phyloP scores from a whole-genome alignment of 2,329 filamentous ascomycete genomes.

The Thielaviopsis populi region DNA sequence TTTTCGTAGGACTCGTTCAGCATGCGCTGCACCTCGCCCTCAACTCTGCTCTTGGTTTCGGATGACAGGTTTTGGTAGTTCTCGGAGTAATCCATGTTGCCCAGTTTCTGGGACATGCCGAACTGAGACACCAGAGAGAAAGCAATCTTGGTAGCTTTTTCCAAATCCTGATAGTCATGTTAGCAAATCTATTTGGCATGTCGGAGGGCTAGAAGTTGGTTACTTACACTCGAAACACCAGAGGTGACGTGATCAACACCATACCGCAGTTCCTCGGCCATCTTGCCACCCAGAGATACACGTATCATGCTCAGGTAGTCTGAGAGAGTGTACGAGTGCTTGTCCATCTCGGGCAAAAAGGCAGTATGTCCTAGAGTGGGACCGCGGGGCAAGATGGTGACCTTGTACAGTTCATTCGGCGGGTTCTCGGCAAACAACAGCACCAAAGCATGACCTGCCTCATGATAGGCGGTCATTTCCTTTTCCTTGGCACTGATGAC shows the following conservation, averaged over 20 bases:
- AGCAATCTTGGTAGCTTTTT: slow-evolving; percentile 64
- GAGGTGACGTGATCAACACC: slow-evolving; percentile 84
- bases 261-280: slow-evolving; percentile 81
- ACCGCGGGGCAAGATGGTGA: slow-evolving; percentile 88
- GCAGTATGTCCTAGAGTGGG: slow-evolving; percentile 75
- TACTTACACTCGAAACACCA: slow-evolving; percentile 61
- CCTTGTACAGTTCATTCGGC: slow-evolving; percentile 77
- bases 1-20: slow-evolving; percentile 69
- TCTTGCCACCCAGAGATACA: slow-evolving; percentile 70
- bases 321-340: slow-evolving; percentile 72
- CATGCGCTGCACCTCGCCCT: slow-evolving; percentile 71
- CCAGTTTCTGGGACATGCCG: slow-evolving; percentile 77
- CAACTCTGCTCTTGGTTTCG: slow-evolving; percentile 74
- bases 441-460: slow-evolving; percentile 88
- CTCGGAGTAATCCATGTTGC: slow-evolving; percentile 74
- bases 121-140: slow-evolving; percentile 78
- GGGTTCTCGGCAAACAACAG: slow-evolving; percentile 63
- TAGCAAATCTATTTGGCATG: slow-evolving; percentile 17
- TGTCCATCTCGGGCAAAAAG: slow-evolving; percentile 79
- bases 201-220: neutral
- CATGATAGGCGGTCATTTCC: slow-evolving; percentile 87
- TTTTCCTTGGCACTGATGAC: slow-evolving; percentile 89
- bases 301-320: slow-evolving; percentile 73
- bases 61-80: slow-evolving; percentile 72
- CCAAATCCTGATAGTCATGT: slow-evolving; percentile 52